A percentile compares a stretch with the other conserved stretches of the same genome.
These are phyloP conservation scores for Rutidosis leptorrhynchoides DNA, from an alignment of 129 eudicot species.

Conservation along the genomic window DNA sequence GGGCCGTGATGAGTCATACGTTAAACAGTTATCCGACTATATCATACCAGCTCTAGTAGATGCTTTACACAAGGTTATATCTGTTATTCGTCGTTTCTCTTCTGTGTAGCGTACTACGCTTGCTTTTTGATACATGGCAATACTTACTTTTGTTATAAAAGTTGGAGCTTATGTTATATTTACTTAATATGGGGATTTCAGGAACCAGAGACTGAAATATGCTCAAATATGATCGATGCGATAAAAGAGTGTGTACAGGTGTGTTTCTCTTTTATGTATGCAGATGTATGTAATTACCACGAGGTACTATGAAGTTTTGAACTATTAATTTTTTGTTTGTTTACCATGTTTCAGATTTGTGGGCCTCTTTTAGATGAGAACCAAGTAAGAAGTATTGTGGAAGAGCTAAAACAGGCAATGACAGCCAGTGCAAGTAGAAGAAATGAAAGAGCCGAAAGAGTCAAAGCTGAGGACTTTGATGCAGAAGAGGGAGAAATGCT, in stretches of 20 bases:
- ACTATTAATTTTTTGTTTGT: neutral
- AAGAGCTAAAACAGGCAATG: constrained; percentile 79
- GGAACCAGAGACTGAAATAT: constrained; percentile 98
- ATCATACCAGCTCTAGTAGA: constrained; percentile 88
- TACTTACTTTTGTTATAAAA: neutral
- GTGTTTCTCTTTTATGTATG: neutral
- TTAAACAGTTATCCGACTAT: constrained; percentile 88
- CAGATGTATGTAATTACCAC: neutral
- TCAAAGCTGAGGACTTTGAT: constrained; percentile 97
- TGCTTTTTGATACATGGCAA: neutral
- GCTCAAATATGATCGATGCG: constrained; percentile 83
- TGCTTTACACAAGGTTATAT: constrained; percentile 79
- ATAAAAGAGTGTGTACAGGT: constrained; percentile 90
- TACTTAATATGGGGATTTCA: constrained; percentile 37
- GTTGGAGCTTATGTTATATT: constrained; percentile 4
- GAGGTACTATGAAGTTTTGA: neutral
- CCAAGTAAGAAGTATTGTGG: constrained; percentile 85
- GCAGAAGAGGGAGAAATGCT: constrained; percentile 93
- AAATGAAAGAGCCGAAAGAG: constrained; percentile 76
- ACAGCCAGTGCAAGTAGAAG: constrained; percentile 89
- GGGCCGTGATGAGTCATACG: constrained; percentile 77
- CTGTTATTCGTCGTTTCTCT: neutral
- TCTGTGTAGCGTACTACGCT: neutral
- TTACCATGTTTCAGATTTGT: constrained; percentile 45
- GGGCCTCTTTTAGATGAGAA: constrained; percentile 79